Evolutionary conservation across 768 basidiomycete species (phyloP), one percentile per base, ranked within the genome.

Genomic region (Lanmaoa pseudosensibilis): DNA sequence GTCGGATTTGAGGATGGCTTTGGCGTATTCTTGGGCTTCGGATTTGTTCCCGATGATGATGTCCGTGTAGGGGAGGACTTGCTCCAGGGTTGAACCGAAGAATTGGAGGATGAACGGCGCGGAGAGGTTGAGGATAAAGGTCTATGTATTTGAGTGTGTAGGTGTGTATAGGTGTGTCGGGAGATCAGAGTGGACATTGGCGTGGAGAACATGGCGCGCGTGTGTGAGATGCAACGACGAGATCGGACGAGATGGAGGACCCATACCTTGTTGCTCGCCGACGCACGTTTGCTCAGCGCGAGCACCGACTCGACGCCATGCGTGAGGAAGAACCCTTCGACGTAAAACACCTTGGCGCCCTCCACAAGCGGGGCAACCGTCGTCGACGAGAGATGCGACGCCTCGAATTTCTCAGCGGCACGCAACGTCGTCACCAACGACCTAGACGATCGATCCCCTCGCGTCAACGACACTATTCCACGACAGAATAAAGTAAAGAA

Each of bases 31-130:
- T 56, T 85, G 90, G 11, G 96, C 97, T 73, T 99, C 97, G 38
- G 86, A 77, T 78, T 99, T 96, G 75, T 98, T 98, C n/a, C 92
- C 92, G 73, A 99, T 92, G 72, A 98, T 63, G 73, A 96, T 78
- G 73, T 99, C 97, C 58, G 83, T 83, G 78, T 89, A 87, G 25
- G 88, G 87, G 43, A 99, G 73, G 65, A 98, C 75, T 69, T 89
- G 78, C 61, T 92, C 80, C 18, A 99, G 78, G 69, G 95, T 90
- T 4, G 78, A 74, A 56, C 81, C 81, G 80, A 98, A 98, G 82
- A 97, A 96, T 74, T 94, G 88, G 52, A 91, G 78, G 74, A 99
- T 95, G 81, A 98, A 99, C 18, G 97, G 97, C 4, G 97, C 97
- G 10, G 94, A 96, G 65, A 99, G 82, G 80, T 99, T 99, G 65